A percentile compares a stretch with the other conserved stretches of the same genome.
phyloP scores from a whole-genome alignment of 2,329 filamentous ascomycete genomes.

The Ophiostoma perfectum region DNA sequence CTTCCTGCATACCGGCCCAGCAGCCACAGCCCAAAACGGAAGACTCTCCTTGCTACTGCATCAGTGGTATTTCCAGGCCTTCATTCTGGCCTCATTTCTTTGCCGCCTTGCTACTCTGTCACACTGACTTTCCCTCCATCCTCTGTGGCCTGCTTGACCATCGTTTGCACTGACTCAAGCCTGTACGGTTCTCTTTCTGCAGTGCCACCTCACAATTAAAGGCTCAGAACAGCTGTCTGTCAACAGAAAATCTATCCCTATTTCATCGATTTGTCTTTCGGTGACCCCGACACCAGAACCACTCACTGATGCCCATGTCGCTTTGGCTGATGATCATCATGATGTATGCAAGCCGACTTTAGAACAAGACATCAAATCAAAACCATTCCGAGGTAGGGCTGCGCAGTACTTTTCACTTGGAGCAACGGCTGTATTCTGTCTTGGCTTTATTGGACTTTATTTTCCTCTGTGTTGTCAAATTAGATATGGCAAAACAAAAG shows the following conservation, averaged over 20 bases:
- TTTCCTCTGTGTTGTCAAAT: neutral
- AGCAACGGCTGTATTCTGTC: neutral
- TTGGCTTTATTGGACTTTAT: neutral
- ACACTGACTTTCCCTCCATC: too few relatives aligned
- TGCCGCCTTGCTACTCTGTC: too few relatives aligned
- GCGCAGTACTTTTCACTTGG: neutral
- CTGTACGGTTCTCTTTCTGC: too few relatives aligned
- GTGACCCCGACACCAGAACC: too few relatives aligned
- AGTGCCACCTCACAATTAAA: too few relatives aligned
- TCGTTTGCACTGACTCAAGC: too few relatives aligned
- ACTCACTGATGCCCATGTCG: neutral
- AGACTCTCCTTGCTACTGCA: neutral
- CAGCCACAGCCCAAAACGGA: neutral
- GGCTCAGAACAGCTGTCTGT: neutral
- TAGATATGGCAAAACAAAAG: neutral
- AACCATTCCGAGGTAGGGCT: neutral
- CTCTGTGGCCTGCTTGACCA: neutral
- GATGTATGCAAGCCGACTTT: neutral
- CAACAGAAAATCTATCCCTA: neutral
- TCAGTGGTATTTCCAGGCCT: neutral
- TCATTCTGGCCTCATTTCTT: neutral
- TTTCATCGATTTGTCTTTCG: too few relatives aligned
- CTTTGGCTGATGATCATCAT: neutral
- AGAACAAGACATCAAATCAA: neutral
- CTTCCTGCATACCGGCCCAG: neutral